A percentile compares a stretch with the other conserved stretches of the same genome.
Conservation (phyloP, 495 filamentous ascomycete genomes). For the Darksidea phi region DNA sequence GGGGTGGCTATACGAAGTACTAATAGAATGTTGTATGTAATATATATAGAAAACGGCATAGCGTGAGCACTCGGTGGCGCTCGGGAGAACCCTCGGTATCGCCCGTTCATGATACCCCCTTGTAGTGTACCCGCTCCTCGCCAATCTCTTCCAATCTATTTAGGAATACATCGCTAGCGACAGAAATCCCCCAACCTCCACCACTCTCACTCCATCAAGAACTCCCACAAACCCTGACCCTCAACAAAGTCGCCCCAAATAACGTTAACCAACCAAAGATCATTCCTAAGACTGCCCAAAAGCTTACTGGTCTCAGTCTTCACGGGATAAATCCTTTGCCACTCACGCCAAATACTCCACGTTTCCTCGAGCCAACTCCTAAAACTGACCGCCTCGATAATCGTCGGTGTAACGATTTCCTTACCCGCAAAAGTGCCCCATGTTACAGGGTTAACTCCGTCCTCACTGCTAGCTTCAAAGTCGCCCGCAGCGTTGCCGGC, state of each 20-base stretch:
- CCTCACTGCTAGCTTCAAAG: constrained; percentile 66
- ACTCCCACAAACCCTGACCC: constrained; percentile 62
- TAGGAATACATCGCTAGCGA: too few relatives aligned
- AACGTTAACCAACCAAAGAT: constrained; percentile 84
- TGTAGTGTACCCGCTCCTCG: too few relatives aligned
- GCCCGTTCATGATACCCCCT: too few relatives aligned
- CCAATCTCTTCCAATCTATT: too few relatives aligned
- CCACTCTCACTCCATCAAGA: constrained; percentile 31
- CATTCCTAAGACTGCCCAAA: constrained; percentile 62
- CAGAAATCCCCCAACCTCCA: too few relatives aligned
- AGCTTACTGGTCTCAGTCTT: constrained; percentile 66
- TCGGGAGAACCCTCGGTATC: too few relatives aligned
- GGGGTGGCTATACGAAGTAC: too few relatives aligned
- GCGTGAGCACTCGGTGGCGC: too few relatives aligned
- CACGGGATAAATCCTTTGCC: constrained; percentile 77
- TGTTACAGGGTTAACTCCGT: constrained; percentile 85
- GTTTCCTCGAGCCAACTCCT: constrained; percentile 94
- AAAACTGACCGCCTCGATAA: constrained; percentile 96
- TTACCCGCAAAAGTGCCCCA: constrained; percentile 96
- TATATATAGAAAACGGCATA: too few relatives aligned
- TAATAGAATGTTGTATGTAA: too few relatives aligned
- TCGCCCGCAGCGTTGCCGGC: constrained; percentile 71
- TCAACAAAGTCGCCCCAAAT: constrained; percentile 82
- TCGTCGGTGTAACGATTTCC: constrained; percentile 95
- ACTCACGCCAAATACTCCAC: constrained; percentile 91